Percentiles rank a stretch among this genome's conserved stretches.
These are phyloP conservation scores for Lobosporangium transversale DNA, from an alignment of 192 early-diverging fungal genomes.

Conservation along the genomic window DNA sequence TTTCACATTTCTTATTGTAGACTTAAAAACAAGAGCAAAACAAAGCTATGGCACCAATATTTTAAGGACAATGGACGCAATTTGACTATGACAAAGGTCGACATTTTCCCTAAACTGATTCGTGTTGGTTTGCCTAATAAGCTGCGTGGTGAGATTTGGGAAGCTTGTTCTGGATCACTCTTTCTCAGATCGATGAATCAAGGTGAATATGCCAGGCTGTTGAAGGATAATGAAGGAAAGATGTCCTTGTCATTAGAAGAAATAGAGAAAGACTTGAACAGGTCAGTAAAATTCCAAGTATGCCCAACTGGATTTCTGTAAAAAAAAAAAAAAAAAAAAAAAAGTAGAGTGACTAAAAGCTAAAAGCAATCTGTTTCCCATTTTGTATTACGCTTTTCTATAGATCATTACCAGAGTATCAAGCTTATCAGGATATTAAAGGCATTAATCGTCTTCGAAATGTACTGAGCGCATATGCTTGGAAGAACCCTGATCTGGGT, in stretches of 20 bases:
- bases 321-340: background rate
- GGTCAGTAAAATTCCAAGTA: slow-evolving; percentile 38
- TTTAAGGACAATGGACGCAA: slow-evolving; percentile 84
- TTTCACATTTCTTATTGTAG: slow-evolving; percentile 7
- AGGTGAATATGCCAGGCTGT: slow-evolving; percentile 83
- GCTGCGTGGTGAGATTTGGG: slow-evolving; percentile 95
- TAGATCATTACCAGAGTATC: slow-evolving; percentile 93
- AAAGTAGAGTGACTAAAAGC: background rate
- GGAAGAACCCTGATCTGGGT: slow-evolving; percentile 91
- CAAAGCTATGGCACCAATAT: slow-evolving; percentile 80
- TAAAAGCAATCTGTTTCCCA: too few relatives aligned
- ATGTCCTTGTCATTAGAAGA: slow-evolving; percentile 88
- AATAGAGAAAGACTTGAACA: slow-evolving; percentile 96
- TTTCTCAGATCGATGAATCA: slow-evolving; percentile 86
- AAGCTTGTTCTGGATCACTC: slow-evolving; percentile 88
- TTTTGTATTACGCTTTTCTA: background rate
- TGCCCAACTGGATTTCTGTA: background rate
- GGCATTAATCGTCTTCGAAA: slow-evolving; percentile 94
- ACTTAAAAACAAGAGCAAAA: slow-evolving; percentile 76
- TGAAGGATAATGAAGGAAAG: slow-evolving; percentile 73
- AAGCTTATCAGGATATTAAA: slow-evolving; percentile 88
- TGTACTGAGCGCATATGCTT: slow-evolving; percentile 87
- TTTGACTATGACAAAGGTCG: slow-evolving; percentile 80
- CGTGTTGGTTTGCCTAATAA: slow-evolving; percentile 89
- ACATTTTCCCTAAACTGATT: slow-evolving; percentile 90